Conservation (phyloP, 371 early-diverging fungal genomes). For the Apophysomyces trapeziformis region DNA sequence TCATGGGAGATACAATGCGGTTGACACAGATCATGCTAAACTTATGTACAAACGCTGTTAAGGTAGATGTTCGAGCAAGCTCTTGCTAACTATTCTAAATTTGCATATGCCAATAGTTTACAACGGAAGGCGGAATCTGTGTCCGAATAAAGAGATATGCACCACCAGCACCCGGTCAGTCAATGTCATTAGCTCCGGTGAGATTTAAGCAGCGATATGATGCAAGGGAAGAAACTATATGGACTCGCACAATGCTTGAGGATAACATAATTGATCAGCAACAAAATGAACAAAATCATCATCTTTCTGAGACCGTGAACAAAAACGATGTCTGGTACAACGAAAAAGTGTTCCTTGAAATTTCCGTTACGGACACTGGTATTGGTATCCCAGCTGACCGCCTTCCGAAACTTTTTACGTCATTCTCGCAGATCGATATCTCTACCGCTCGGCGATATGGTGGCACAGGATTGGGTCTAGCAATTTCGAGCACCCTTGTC, state of each 20-base stretch:
- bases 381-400: slow-evolving; percentile 66
- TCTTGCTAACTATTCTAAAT: neutral
- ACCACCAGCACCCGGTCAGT: slow-evolving; percentile 30
- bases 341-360: slow-evolving; percentile 53
- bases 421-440: slow-evolving; percentile 65
- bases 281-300: slow-evolving; percentile 2
- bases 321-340: slow-evolving; percentile 25
- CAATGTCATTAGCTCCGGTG: slow-evolving; percentile 30
- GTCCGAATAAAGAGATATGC: slow-evolving; percentile 43
- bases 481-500: slow-evolving; percentile 61
- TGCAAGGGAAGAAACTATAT: slow-evolving; percentile 54
- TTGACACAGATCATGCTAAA: slow-evolving; percentile 63
- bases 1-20: slow-evolving; percentile 63
- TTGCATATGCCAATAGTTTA: slow-evolving; percentile 33
- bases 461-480: slow-evolving; percentile 62
- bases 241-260: slow-evolving; percentile 24
- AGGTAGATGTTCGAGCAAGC: slow-evolving; percentile 32
- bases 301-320: slow-evolving; percentile 20
- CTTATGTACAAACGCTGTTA: slow-evolving; percentile 64
- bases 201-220: slow-evolving; percentile 62
- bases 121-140: slow-evolving; percentile 49
- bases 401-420: slow-evolving; percentile 59
- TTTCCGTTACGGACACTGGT: slow-evolving; percentile 63
- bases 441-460: slow-evolving; percentile 63
- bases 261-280: slow-evolving; percentile 1